phyloP scores from a whole-genome alignment of 768 basidiomycete genomes.

The Suillus americanus region DNA sequence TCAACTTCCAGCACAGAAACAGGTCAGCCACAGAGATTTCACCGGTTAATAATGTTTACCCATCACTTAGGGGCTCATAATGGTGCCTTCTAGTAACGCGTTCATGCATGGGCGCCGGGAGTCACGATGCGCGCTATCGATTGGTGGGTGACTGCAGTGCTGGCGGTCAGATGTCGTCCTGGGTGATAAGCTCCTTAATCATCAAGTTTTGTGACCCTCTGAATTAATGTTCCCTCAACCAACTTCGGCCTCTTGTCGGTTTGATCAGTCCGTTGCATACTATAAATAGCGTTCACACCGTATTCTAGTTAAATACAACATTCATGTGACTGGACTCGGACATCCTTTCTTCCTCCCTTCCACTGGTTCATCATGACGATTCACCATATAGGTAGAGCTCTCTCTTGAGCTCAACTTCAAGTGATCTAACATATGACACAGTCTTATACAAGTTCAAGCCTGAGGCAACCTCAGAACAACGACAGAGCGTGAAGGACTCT shows the following conservation, averaged over 20 bases:
- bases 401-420: background rate
- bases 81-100: no score
- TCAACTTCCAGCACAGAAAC: no score
- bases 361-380: conserved; percentile 5
- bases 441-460: conserved; percentile 27
- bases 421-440: background rate
- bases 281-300: background rate
- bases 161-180: background rate
- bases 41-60: background rate
- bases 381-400: conserved; percentile 19
- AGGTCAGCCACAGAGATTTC: no score
- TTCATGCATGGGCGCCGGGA: background rate
- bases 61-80: background rate
- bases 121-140: background rate
- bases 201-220: background rate
- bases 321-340: background rate
- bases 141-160: background rate
- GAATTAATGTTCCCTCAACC: background rate
- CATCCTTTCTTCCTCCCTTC: no score
- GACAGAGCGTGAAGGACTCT: conserved; percentile 4
- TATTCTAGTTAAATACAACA: background rate
- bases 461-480: conserved; percentile 11
- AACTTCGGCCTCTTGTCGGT: no score
- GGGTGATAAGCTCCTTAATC: background rate
- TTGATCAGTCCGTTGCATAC: background rate